phyloP scores from a whole-genome alignment of 257 asterid species.

The Petunia secreta region DNA sequence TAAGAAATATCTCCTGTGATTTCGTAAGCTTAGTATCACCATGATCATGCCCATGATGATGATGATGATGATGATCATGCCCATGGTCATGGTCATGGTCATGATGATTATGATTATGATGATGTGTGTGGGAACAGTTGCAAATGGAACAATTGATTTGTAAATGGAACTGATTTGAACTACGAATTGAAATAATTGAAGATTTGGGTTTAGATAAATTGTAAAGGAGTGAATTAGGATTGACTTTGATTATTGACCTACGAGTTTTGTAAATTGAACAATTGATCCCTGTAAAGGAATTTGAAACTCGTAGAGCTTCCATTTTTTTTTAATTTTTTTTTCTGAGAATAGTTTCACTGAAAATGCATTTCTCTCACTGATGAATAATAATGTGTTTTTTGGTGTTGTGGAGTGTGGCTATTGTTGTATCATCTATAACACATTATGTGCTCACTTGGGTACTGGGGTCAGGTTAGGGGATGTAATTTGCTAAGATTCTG shows the following conservation, averaged over 20 bases:
- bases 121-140: slow-evolving; percentile 40
- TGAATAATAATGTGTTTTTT: background rate
- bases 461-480: background rate
- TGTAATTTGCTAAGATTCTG: background rate
- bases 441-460: slow-evolving; percentile 39
- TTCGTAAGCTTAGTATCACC: slow-evolving; percentile 54
- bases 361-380: background rate
- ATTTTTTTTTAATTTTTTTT: background rate
- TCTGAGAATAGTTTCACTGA: background rate
- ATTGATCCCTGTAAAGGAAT: slow-evolving; percentile 17
- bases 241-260: background rate
- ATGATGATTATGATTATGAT: slow-evolving; percentile 30
- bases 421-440: slow-evolving; percentile 30
- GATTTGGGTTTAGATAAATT: background rate
- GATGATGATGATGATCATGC: slow-evolving; percentile 34
- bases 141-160: slow-evolving; percentile 27
- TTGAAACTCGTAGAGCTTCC: slow-evolving; percentile 31
- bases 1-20: slow-evolving; percentile 62
- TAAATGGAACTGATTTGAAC: background rate
- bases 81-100: slow-evolving; percentile 34
- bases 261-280: slow-evolving; percentile 7
- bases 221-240: background rate
- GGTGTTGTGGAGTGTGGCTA: slow-evolving; percentile 27
- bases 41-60: slow-evolving; percentile 35
- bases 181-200: slow-evolving; percentile 23